Base-by-base conservation (phyloP, 2,329 filamentous ascomycete species). In the Ascochyta koolunga region DNA sequence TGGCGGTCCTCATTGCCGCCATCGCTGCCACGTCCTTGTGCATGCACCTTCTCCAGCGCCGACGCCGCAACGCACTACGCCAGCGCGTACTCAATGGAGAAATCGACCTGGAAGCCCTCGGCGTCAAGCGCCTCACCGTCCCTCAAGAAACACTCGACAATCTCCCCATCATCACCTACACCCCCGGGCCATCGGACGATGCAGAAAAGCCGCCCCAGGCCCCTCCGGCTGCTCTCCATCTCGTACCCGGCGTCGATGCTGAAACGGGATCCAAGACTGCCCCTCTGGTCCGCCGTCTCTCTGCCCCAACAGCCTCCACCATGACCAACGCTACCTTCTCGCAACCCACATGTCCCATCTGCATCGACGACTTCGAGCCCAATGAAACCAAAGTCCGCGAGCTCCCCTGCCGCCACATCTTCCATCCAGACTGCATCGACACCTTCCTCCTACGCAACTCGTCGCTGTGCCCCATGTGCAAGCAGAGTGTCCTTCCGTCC, bases 381-480 rank as follows among this genome's bases (percentile, higher is more conserved):
- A 83, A 85, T 32, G 77, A 81, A 16, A 89, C 90, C 0, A 83
- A 86, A 18, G 92, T 98, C 50, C 89, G 92, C 50, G 90, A 97
- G 74, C 80, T 98, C 2, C 86, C 91, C 0, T 99, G 95, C 65
- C 87, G 89, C 0, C 95, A 99, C 71, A 93, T 98, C 51, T 99
- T 93, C 74, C 93, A 99, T 62, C 89, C 90, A 0, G 88, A 90
- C 60, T 99, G 95, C 68, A 93, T 98, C 60, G 93, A 98, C 68
- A 84, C 87, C 19, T 96, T 95, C 66, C 80, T 98, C 11, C 81
- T 83, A 37, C 82, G 86, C 49, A 88, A 89, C 69, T 96, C 90
- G 69, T 96, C 90, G 16, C 81, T 97, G 2, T 99, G 95, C 68
- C 93, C 95, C 0, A 80, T 96, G 64, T 99, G 95, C 80, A 97